These are phyloP conservation scores for Plasmodium ovale DNA, from an alignment of 169 alveolate species.

Conservation along the genomic window DNA sequence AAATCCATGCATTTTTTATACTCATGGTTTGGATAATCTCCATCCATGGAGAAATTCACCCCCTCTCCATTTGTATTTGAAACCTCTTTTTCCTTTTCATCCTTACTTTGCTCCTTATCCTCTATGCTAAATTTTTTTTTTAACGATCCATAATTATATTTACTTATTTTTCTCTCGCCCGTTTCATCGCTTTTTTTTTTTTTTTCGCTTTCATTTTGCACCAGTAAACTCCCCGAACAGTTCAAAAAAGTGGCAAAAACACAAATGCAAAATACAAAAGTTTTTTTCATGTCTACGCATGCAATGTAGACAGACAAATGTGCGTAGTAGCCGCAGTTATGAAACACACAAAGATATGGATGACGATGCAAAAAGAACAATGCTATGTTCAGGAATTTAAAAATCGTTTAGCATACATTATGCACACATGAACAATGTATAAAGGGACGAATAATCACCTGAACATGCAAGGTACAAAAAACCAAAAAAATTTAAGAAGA, in stretches of 20 bases:
- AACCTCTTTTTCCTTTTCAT: neutral
- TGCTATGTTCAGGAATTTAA: neutral
- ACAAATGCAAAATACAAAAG: neutral
- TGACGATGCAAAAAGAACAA: neutral
- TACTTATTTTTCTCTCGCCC: neutral
- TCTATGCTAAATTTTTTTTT: slow-evolving; percentile 12
- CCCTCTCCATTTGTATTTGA: neutral
- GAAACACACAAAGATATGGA: too few species aligned
- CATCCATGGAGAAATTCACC: neutral
- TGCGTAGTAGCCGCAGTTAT: too few species aligned
- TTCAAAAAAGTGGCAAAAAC: slow-evolving; percentile 8
- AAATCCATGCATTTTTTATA: slow-evolving; percentile 42
- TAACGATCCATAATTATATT: slow-evolving; percentile 9
- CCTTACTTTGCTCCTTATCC: neutral
- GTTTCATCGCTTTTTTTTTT: neutral
- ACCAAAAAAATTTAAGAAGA: too few species aligned
- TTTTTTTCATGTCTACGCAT: slow-evolving; percentile 1
- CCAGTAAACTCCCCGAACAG: neutral
- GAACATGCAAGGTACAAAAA: neutral
- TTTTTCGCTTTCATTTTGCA: slow-evolving; percentile 8
- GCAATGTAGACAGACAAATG: too few species aligned
- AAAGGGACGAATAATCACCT: neutral
- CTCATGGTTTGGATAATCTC: slow-evolving; percentile 6
- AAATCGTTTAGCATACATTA: too few species aligned
- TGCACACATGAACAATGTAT: neutral